Base-by-base conservation (phyloP, 2,329 filamentous ascomycete species). In the Myriosclerotinia curreyana region DNA sequence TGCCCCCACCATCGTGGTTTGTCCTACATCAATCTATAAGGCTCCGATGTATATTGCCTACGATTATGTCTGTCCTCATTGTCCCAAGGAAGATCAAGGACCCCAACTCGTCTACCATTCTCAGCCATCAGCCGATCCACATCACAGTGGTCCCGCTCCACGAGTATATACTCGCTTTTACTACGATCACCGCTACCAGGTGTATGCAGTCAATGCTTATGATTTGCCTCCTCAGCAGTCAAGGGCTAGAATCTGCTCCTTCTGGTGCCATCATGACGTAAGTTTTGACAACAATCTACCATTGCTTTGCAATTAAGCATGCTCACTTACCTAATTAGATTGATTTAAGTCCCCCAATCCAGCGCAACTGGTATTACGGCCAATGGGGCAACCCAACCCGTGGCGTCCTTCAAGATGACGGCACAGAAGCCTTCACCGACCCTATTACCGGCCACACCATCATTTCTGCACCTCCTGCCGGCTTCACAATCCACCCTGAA, bases 221-320 rank as follows among this genome's bases (percentile, higher is more conserved):
- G 40, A 46, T 48, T 34, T 58, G 42, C 54, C 54, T 48, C 42
- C 54, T 48, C 54, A 58, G 20, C 28, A 48, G 31, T 58, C 54
- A 9, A 46, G 42, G 31, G 54, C 28, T 22, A 15, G 44, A 12
- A 34, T 58, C 54, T 58, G 42, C 48, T 46, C 31, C 40, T 58
- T 58, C 48, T 58, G 42, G 54, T 58, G 54, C 14, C 28, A 36
- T 7, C 54, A 58, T 48, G 28, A 58, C 22, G 54, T 58, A 11
- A 58, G 42, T n/a, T 36, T 17, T 22, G 20, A 48, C 9, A 46
- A 5, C 1, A 5, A 36, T 15, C 20, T n/a, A 9, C 5, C 20
- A 20, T 36, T 36, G 2, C 4, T 4, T 3, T 22, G 15, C 36
- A 5, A n/a, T 7, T 36, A 17, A 15, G 17, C 31, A 22, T 48